Conservation (phyloP, 108 stramenopile species). For the Cylindrotheca fusiformis region DNA sequence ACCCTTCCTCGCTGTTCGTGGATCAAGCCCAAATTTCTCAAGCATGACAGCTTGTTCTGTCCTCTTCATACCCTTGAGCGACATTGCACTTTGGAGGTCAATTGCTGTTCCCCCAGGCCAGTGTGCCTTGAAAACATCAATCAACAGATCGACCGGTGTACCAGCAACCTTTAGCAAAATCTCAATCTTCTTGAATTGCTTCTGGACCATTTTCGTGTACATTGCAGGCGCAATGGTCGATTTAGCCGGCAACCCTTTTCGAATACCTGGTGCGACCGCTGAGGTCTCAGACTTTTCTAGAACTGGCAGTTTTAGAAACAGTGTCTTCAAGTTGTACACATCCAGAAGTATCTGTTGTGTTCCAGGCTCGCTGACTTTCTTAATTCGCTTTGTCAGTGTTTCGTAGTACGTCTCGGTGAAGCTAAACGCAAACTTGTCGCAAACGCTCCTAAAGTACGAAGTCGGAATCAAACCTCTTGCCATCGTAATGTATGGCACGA, state of each 20-base stretch:
- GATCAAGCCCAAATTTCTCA: constrained; percentile 85
- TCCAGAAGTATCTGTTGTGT: constrained; percentile 98
- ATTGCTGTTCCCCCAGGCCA: constrained; percentile 82
- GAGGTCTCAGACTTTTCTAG: constrained; percentile 37
- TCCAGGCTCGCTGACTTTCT: constrained; percentile 89
- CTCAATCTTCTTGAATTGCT: constrained; percentile 92
- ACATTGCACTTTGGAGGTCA: constrained; percentile 87
- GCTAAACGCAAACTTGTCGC: constrained; percentile 90
- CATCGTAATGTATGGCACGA: constrained; percentile 71
- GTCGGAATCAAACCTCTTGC: constrained; percentile 63
- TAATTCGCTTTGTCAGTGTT: constrained; percentile 60
- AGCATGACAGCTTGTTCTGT: constrained; percentile 80
- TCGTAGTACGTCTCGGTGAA: constrained; percentile 81
- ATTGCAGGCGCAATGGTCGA: constrained; percentile 83
- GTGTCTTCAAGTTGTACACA: constrained; percentile 92
- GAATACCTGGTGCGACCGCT: constrained; percentile 12
- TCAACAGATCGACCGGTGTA: constrained; percentile 82
- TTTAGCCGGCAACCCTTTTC: constrained; percentile 35
- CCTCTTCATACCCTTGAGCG: constrained; percentile 89
- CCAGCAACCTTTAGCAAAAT: constrained; percentile 95
- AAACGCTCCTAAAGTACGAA: constrained; percentile 90
- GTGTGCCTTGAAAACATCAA: constrained; percentile 90
- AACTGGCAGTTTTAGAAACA: constrained; percentile 87
- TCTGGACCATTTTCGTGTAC: constrained; percentile 94
- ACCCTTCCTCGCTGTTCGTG: constrained; percentile 47